phyloP scores from a whole-genome alignment of 495 filamentous ascomycete genomes.

The Penicillium canescens region DNA sequence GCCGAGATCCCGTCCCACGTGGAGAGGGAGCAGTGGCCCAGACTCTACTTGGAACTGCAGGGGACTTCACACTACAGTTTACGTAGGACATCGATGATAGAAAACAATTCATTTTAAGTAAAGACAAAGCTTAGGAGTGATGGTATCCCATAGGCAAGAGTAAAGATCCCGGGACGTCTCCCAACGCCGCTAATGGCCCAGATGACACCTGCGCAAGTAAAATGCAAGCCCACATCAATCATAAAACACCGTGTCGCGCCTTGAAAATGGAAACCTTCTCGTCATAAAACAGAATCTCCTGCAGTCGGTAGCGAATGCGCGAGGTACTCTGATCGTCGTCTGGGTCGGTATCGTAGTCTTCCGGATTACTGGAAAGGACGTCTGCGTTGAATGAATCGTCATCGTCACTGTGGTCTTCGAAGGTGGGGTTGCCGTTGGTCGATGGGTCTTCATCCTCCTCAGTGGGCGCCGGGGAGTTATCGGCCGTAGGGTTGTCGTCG shows the following conservation, averaged over 20 bases:
- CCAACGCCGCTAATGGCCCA: conserved; percentile 4
- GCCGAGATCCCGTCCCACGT: too few relatives aligned
- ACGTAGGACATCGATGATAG: too few relatives aligned
- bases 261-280: conserved; percentile 86
- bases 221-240: conserved; percentile 16
- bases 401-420: conserved; percentile 41
- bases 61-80: not conserved
- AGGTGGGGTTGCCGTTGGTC: conserved; percentile 43
- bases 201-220: not conserved
- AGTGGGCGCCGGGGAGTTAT: conserved; percentile 36
- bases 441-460: conserved; percentile 40
- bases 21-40: too few relatives aligned
- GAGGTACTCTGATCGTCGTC: conserved; percentile 49
- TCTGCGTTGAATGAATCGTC: conserved; percentile 51
- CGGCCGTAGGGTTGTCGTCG: conserved; percentile 34
- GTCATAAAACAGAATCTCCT: conserved; percentile 88
- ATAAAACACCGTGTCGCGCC: conserved; percentile 73
- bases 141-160: conserved; percentile 5
- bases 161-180: not conserved
- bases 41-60: too few relatives aligned
- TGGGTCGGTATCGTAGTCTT: conserved; percentile 53
- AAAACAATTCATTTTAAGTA: not conserved
- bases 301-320: conserved; percentile 61
- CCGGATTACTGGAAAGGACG: conserved; percentile 40
- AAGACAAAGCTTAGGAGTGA: not conserved